Conservation (phyloP, 371 early-diverging fungal species). For the Rhizopus sp. region DNA sequence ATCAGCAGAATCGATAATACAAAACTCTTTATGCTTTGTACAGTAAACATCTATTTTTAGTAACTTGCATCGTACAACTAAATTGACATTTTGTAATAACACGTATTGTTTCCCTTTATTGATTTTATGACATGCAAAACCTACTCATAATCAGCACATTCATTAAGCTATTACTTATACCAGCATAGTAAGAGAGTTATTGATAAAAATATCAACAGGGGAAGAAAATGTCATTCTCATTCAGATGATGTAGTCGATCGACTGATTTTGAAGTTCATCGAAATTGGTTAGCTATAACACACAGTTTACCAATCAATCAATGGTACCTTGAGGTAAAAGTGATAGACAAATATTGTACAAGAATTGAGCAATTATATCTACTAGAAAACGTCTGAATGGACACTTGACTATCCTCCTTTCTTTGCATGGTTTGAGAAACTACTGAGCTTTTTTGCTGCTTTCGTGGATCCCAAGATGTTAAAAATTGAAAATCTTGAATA, state of each 20-base stretch:
- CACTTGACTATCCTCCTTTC: slow-evolving; percentile 96
- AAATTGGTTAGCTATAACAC: slow-evolving; percentile 97
- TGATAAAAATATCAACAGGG: slow-evolving; percentile 9
- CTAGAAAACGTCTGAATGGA: slow-evolving; percentile 92
- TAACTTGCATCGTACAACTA: neutral
- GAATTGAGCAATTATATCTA: neutral
- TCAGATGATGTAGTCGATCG: slow-evolving; percentile 64
- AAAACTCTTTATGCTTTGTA: too few relatives aligned
- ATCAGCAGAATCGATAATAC: too few relatives aligned
- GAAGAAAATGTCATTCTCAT: neutral
- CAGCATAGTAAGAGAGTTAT: slow-evolving; percentile 63
- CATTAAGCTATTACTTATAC: slow-evolving; percentile 72
- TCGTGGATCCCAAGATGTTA: slow-evolving; percentile 77
- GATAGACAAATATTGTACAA: neutral
- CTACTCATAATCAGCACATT: slow-evolving; percentile 57
- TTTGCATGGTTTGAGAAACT: slow-evolving; percentile 95
- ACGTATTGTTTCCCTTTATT: neutral
- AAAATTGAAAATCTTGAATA: slow-evolving; percentile 72
- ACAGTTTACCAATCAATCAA: slow-evolving; percentile 72
- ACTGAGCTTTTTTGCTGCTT: slow-evolving; percentile 66
- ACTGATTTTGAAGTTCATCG: slow-evolving; percentile 99
- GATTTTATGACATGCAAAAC: slow-evolving; percentile 24
- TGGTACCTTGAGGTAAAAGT: slow-evolving; percentile 89
- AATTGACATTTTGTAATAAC: neutral
- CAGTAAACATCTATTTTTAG: too few relatives aligned